These are phyloP conservation scores for Mortierella hygrophila DNA, from an alignment of 192 early-diverging fungal genomes.

Conservation along the genomic window DNA sequence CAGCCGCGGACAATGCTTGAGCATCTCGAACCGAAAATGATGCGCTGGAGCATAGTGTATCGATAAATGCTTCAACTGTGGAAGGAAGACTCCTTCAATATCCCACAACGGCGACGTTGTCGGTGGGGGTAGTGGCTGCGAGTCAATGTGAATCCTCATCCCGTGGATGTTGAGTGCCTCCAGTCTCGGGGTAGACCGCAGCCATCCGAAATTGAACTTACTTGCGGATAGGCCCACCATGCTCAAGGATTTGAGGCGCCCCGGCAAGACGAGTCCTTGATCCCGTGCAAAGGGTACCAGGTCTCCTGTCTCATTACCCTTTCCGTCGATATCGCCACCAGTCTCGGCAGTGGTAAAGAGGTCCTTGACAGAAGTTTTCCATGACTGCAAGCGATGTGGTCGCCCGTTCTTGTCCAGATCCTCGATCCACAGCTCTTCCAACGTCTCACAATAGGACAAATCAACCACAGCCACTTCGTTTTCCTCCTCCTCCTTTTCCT, in stretches of 20 bases:
- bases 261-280: slow-evolving; percentile 10
- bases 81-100: not conserved
- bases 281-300: not conserved
- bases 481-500: not conserved
- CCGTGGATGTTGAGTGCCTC: slow-evolving; percentile 16
- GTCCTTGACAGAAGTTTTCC: not conserved
- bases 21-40: slow-evolving; percentile 16
- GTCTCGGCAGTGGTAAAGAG: not conserved
- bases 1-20: not conserved
- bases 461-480: not conserved
- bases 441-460: slow-evolving; percentile 1
- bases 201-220: slow-evolving; percentile 23
- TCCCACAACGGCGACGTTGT: not conserved
- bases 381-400: slow-evolving; percentile 6
- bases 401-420: slow-evolving; percentile 3
- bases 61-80: not conserved
- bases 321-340: not conserved
- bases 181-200: not conserved
- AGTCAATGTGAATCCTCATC: not conserved
- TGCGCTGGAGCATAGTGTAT: slow-evolving; percentile 15
- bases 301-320: not conserved
- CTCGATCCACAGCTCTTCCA: slow-evolving; percentile 16
- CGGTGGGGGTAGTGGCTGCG: not conserved
- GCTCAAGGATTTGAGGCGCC: not conserved
- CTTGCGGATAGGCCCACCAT: slow-evolving; percentile 10